Conservation (phyloP, 1,139 yeast species). For the Protomyces pachydermus region DNA sequence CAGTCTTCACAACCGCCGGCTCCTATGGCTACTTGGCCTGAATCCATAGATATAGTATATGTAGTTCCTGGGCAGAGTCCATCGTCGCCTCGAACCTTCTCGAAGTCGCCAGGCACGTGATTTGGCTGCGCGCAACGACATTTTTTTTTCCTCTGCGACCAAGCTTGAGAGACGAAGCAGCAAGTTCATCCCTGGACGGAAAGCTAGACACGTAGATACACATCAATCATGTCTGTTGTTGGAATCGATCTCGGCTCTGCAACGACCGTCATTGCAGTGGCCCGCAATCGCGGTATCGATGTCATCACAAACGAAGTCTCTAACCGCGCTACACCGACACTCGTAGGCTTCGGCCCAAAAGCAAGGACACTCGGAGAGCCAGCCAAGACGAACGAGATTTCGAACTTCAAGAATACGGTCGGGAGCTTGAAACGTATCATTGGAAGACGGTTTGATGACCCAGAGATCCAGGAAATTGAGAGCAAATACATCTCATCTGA, state of each 20-base stretch:
- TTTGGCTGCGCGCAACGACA: neutral
- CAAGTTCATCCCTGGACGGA: too few relatives aligned
- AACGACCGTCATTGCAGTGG: conserved; percentile 92
- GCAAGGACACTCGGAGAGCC: conserved; percentile 91
- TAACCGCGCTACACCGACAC: conserved; percentile 90
- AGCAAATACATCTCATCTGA: conserved; percentile 61
- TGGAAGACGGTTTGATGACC: conserved; percentile 71
- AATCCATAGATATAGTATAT: too few relatives aligned
- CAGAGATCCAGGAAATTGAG: conserved; percentile 66
- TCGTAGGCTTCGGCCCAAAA: conserved; percentile 87
- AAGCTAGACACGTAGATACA: too few relatives aligned
- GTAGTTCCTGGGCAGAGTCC: too few relatives aligned
- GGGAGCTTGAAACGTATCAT: conserved; percentile 88
- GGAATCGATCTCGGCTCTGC: conserved; percentile 98
- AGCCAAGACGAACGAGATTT: conserved; percentile 93
- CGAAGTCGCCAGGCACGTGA: neutral
- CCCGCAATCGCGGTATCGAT: conserved; percentile 97
- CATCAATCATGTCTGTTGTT: neutral
- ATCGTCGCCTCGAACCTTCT: neutral
- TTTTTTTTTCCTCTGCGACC: neutral
- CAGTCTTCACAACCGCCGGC: too few relatives aligned
- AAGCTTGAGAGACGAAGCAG: too few relatives aligned
- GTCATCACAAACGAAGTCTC: conserved; percentile 97
- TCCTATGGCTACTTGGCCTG: too few relatives aligned
- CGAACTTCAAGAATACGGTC: conserved; percentile 93